Conservation (phyloP, 352 stramenopile genomes). For the Pythium diclinum region DNA sequence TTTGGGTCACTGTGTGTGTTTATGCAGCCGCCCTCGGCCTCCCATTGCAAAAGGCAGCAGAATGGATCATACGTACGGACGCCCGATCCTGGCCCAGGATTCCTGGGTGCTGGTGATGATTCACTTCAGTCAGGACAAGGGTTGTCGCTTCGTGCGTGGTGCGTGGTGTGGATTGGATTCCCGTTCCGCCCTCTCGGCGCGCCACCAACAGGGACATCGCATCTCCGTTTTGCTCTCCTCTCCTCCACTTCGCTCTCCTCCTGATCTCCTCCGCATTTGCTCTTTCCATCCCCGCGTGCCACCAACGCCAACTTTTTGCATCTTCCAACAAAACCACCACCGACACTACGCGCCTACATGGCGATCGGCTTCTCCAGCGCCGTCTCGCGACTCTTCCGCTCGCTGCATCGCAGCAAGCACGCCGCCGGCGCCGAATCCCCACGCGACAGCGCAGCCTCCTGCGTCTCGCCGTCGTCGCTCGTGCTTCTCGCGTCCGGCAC, state of each 20-base stretch:
- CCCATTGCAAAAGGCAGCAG: neutral
- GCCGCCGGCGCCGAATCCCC: neutral
- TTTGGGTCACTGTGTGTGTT: neutral
- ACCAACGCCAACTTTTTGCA: neutral
- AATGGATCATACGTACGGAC: neutral
- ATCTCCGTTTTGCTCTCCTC: neutral
- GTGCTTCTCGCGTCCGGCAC: slow-evolving; percentile 3
- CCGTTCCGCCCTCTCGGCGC: neutral
- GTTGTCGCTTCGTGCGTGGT: neutral
- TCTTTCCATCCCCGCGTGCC: neutral
- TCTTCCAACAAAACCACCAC: neutral
- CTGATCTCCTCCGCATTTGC: neutral
- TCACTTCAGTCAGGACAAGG: slow-evolving; percentile 1
- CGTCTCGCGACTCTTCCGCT: slow-evolving; percentile 25
- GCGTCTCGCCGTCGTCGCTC: neutral
- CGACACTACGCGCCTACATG: neutral
- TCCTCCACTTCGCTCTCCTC: neutral
- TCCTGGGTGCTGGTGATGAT: neutral
- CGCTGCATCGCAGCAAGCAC: slow-evolving; percentile 17
- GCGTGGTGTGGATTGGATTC: neutral
- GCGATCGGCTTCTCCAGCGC: slow-evolving; percentile 20
- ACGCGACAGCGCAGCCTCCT: neutral
- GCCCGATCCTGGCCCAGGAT: neutral
- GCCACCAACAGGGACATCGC: neutral
- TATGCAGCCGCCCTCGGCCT: neutral